Base-by-base conservation (phyloP, 768 basidiomycete species). In the Russula earlei region DNA sequence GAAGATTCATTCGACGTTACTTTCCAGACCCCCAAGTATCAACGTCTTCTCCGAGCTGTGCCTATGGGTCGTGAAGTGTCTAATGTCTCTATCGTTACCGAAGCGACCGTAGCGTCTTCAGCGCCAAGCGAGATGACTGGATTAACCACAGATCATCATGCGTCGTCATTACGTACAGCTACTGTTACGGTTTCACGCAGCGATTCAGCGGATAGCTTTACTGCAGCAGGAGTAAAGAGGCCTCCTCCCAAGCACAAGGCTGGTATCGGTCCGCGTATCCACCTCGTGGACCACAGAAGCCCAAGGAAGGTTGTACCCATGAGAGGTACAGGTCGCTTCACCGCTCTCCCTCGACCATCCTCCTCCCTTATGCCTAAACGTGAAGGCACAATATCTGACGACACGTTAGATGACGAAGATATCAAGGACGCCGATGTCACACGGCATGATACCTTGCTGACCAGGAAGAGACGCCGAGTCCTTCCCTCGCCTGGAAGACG, bases 1-100 rank as follows among this genome's bases (percentile, higher is more conserved):
- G 84, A 85, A 56, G 81, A 84, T 58, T 77, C 78, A 43, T 84
- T 85, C 62, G 75, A 87, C 52, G 71, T 79, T 31, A 87, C 86
- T 0, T 71, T 87, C 56, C 79, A 76, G 54, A 87, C 86, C 3
- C 86, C 86, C 10, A 67, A 74, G 55, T 70, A 68, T 40, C 61
- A 68, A 40, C 60, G 66, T 38, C 46, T 63, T n/a, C 58, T 63
- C 15, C 36, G 52, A 11, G 46, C 63, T 27, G 56, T 62, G 2
- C 55, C 67, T 6, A 56, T 62, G 55, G 51, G 29, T 3, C 59
- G 59, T 36, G 60, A 47, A 22, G 52, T 49, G 29, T 62, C 61
- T n/a, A 62, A 51, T 38, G 10, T 47, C 34, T 61, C 62, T 7
- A 62, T 62, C 38, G 38, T 43, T 12, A 58, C 57, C 8, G 57